phyloP scores from a whole-genome alignment of 306 rosid genomes.

The Medicago arabica region DNA sequence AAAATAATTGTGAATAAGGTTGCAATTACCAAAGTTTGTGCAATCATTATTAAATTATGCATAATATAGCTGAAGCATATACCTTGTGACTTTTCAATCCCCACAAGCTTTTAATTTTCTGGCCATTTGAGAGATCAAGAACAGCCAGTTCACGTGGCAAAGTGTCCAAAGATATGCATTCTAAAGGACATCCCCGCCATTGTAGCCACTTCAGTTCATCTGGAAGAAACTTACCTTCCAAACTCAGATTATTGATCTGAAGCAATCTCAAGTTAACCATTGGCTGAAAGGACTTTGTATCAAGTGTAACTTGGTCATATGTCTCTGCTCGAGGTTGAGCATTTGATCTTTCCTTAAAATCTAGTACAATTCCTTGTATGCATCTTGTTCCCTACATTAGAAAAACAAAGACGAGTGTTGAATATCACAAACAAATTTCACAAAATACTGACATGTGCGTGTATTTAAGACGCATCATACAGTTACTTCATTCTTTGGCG shows the following conservation, averaged over 20 bases:
- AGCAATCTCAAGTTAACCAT: slow-evolving; percentile 60
- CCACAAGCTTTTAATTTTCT: slow-evolving; percentile 49
- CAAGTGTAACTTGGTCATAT: slow-evolving; percentile 37
- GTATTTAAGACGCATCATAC: neutral
- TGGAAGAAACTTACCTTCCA: slow-evolving; percentile 63
- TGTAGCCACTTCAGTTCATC: slow-evolving; percentile 67
- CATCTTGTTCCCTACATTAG: slow-evolving; percentile 48
- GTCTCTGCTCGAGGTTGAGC: slow-evolving; percentile 39
- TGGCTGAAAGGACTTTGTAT: slow-evolving; percentile 47
- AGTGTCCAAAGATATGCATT: slow-evolving; percentile 48
- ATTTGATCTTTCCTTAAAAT: slow-evolving; percentile 39
- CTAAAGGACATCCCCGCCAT: slow-evolving; percentile 69
- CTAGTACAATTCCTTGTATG: slow-evolving; percentile 60
- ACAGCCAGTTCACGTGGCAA: slow-evolving; percentile 58
- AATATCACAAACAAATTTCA: neutral
- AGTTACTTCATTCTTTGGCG: neutral
- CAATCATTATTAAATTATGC: neutral
- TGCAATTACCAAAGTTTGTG: slow-evolving; percentile 4
- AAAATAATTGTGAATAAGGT: neutral
- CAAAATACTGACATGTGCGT: too few relatives aligned
- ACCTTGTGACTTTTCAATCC: slow-evolving; percentile 41
- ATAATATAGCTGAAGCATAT: slow-evolving; percentile 31
- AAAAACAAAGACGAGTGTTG: neutral
- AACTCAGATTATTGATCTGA: slow-evolving; percentile 57
- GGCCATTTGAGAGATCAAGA: slow-evolving; percentile 64